Evolutionary conservation across 2,329 filamentous ascomycete genomes (phyloP), one percentile per base, ranked within the genome.

Genomic region (Metarhizium sp.): DNA sequence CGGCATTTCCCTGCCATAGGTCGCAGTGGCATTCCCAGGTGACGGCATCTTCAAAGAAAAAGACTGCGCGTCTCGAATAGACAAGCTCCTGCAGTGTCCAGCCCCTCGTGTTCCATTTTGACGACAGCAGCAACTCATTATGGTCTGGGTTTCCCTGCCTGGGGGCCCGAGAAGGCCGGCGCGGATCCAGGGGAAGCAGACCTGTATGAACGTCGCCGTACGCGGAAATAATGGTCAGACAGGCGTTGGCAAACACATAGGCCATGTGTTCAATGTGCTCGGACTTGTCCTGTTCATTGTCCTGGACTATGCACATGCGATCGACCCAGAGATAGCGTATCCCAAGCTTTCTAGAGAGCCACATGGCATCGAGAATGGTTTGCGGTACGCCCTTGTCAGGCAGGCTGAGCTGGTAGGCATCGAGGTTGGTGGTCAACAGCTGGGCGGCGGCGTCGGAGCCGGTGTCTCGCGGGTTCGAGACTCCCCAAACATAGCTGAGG

Each of bases 1-100:
- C 62, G 3, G 69, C 58, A 54, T 57, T 67, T 14, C 69, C 67
- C 53, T 74, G 69, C 71, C 73, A 75, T 4, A 69, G 61, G 38
- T 74, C 69, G 63, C 74, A 76, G 59, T 76, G 74, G 52, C 74
- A 76, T 57, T 75, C 71, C 74, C 74, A 76, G 2, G 72, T 73
- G 13, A 75, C 65, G 8, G 65, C 57, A 25, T 76, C 71, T 34
- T 73, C 69, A 52, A 75, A 75, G 59, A 76, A 70, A 61, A 72
- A 76, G 52, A 76, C 65, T 11, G 68, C 66, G 10, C 74, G 71
- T 32, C 74, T 66, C 29, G 73, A 71, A 59, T 76, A 76, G 14
- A 74, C 61, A 2, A 65, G 64, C 56, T 76, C 74, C 56, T 75
- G 71, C 18, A 76, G 61, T 6, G 74, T 75, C 74, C 74, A 76